These are phyloP conservation scores for Daldinia decipiens DNA, from an alignment of 495 filamentous ascomycete genomes.

Conservation along the genomic window DNA sequence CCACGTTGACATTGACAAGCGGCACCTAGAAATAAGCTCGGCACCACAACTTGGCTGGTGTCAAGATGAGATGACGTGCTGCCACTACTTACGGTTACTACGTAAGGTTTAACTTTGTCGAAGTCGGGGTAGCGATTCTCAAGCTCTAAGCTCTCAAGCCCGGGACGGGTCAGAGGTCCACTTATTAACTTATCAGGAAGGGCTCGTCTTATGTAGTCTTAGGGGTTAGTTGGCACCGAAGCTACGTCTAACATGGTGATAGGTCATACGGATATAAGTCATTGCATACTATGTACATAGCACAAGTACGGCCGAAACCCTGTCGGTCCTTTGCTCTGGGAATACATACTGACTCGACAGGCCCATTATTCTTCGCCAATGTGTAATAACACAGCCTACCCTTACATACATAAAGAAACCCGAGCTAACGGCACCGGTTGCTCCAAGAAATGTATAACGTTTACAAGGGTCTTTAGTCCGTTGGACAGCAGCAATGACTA, in stretches of 20 bases:
- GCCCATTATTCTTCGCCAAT: slow-evolving; percentile 4
- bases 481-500: background rate
- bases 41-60: slow-evolving; percentile 28
- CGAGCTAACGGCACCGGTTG: slow-evolving; percentile 34
- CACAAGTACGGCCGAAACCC: slow-evolving; percentile 45
- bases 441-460: slow-evolving; percentile 20
- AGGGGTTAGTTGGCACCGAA: slow-evolving; percentile 9
- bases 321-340: slow-evolving; percentile 42
- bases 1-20: slow-evolving; percentile 24
- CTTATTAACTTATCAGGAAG: background rate
- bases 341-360: slow-evolving; percentile 38
- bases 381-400: slow-evolving; percentile 8
- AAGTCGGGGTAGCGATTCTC: slow-evolving; percentile 19
- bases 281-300: slow-evolving; percentile 15
- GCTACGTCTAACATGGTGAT: slow-evolving; percentile 31
- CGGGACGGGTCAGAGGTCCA: slow-evolving; percentile 7
- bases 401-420: slow-evolving; percentile 21
- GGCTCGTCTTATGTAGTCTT: slow-evolving; percentile 19
- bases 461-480: slow-evolving; percentile 12
- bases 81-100: background rate
- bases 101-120: slow-evolving; percentile 27
- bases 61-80: slow-evolving; percentile 39
- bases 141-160: too few species aligned
- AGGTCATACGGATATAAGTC: slow-evolving; percentile 34
- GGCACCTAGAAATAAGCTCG: slow-evolving; percentile 32